Evolutionary conservation across 805 yeast species (phyloP).

Genomic region (Wickerhamiella occidentalis): DNA sequence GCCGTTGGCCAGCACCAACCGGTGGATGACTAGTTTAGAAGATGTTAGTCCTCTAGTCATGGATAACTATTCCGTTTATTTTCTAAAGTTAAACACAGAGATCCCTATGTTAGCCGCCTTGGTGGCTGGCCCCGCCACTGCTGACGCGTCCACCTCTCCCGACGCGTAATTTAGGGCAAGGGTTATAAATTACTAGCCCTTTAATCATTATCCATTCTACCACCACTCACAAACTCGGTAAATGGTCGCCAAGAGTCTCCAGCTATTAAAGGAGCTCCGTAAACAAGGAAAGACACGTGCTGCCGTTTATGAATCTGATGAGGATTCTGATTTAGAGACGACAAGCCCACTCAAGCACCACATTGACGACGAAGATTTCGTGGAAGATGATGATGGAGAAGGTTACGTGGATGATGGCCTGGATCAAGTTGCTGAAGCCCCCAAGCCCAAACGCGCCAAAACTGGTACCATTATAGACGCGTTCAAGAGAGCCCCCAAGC

Average conservation of each 20-base stretch:
- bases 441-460: conserved; percentile 27
- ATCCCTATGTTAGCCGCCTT: too few species aligned
- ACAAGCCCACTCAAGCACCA: conserved; percentile 70
- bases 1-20: too few species aligned
- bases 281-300: conserved; percentile 34
- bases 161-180: conserved; percentile 6
- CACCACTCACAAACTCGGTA: not conserved
- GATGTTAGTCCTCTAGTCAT: not conserved
- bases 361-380: conserved; percentile 79
- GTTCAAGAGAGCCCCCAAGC: not conserved
- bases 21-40: too few species aligned
- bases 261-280: conserved; percentile 12
- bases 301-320: conserved; percentile 37
- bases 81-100: too few species aligned
- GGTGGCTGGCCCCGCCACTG: not conserved
- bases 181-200: not conserved
- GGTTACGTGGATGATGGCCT: conserved; percentile 91
- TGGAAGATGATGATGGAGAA: conserved; percentile 85
- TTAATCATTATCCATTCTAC: not conserved
- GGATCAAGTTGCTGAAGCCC: conserved; percentile 39
- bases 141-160: not conserved
- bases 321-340: conserved; percentile 53
- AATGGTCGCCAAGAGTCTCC: not conserved
- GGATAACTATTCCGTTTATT: too few species aligned
- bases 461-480: conserved; percentile 16